A percentile compares a stretch with the other conserved stretches of the same genome.
Evolutionary conservation across 345 rosid species (phyloP).

Genomic region (Odontarrhena argentea): DNA sequence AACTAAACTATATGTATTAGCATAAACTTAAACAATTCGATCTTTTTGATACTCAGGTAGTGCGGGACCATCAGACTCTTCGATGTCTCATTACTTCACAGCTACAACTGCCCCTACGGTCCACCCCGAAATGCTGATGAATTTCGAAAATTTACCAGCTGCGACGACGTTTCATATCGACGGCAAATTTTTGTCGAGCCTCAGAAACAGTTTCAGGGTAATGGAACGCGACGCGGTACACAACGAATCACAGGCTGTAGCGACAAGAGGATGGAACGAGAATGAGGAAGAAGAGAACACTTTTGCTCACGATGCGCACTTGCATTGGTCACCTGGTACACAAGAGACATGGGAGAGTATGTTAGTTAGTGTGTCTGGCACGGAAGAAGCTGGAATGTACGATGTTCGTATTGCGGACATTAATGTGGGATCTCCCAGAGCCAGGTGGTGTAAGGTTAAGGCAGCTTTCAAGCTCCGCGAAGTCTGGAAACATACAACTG

Average conservation of each 20-base stretch:
- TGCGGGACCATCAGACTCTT: slow-evolving; percentile 15
- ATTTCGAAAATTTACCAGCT: slow-evolving; percentile 27
- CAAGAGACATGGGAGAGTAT: slow-evolving; percentile 33
- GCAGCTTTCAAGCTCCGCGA: slow-evolving; percentile 55
- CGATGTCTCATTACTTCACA: slow-evolving; percentile 8
- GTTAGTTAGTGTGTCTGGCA: slow-evolving; percentile 40
- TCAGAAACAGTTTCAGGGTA: slow-evolving; percentile 30
- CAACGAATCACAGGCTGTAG: slow-evolving; percentile 10
- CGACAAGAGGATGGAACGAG: slow-evolving; percentile 3
- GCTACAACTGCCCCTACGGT: slow-evolving; percentile 13
- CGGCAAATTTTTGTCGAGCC: neutral
- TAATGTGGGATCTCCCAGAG: slow-evolving; percentile 43
- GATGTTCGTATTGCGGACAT: slow-evolving; percentile 35
- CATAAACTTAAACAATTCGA: neutral
- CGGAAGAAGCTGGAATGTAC: slow-evolving; percentile 32
- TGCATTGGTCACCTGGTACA: slow-evolving; percentile 43
- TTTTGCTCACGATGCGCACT: slow-evolving; percentile 15
- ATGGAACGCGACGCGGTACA: slow-evolving; percentile 13
- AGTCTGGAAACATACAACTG: slow-evolving; percentile 35
- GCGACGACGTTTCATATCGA: slow-evolving; percentile 34
- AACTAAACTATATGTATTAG: neutral
- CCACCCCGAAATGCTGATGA: slow-evolving; percentile 41
- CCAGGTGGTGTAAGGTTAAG: slow-evolving; percentile 71
- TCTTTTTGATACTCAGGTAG: neutral
- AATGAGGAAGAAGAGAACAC: slow-evolving; percentile 29